phyloP scores from a whole-genome alignment of 208 protist genomes.

The Leishmania major region DNA sequence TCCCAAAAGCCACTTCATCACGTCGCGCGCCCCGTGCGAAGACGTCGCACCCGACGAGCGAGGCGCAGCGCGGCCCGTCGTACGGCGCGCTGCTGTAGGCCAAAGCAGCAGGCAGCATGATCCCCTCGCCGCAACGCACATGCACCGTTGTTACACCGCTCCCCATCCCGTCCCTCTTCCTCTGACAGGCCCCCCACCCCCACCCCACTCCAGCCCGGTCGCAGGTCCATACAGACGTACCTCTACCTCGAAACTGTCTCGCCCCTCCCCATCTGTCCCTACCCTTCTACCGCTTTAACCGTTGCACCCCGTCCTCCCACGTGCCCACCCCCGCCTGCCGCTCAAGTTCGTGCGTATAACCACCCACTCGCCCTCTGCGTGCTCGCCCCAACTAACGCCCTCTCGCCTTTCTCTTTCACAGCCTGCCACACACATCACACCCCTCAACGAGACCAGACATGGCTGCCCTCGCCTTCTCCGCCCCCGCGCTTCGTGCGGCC shows the following conservation, averaged over 20 bases:
- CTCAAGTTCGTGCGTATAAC: conserved; percentile 2
- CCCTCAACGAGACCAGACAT: neutral
- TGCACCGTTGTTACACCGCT: neutral
- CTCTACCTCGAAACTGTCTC: neutral
- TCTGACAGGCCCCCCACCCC: neutral
- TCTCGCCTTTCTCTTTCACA: neutral
- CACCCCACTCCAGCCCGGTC: neutral
- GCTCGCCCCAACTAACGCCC: neutral
- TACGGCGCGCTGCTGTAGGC: neutral
- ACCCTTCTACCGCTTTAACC: neutral
- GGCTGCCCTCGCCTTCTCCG: neutral
- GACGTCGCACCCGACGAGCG: neutral
- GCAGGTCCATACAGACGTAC: neutral
- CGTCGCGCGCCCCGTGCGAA: neutral
- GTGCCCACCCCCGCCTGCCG: neutral
- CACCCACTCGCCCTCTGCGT: neutral
- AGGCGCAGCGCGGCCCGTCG: neutral
- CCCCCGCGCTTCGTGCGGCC: neutral
- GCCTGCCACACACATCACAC: neutral
- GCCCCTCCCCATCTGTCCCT: neutral
- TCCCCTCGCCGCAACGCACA: neutral
- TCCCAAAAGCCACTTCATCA: neutral
- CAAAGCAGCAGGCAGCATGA: conserved; percentile 1
- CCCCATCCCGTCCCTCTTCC: neutral
- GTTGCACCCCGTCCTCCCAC: neutral